Evolutionary conservation across 2,329 filamentous ascomycete genomes (phyloP), one percentile per base, ranked within the genome.

Genomic region (Fusarium sp.): DNA sequence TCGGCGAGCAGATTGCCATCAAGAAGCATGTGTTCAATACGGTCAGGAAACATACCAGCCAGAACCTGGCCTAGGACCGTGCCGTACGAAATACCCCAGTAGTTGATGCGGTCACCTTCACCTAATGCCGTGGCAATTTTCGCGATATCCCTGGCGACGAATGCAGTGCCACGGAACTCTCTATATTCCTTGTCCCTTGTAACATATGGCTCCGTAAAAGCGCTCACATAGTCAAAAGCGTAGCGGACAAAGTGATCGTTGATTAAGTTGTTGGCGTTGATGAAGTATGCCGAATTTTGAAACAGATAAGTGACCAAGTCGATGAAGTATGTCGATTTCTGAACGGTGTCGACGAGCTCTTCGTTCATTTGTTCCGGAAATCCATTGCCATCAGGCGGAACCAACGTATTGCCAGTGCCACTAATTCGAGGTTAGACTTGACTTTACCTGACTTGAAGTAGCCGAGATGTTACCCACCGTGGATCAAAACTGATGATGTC

Each of bases 71-170:
- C 75, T 4, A 79, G 26, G 15, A 75, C 35, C 6, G 70, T 75
- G 1, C 77, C 75, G n/a, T 78, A 77, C 1, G 75, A 77, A 6
- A 22, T 8, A 4, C 82, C 82, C 78, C 77, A 83, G 60, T 80
- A 84, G 47, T 80, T 73, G 13, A 83, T 59, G 55, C 78, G 35
- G 15, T 79, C 76, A 26, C 82, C 82, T 55, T 81, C 79, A 3
- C 66, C 79, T 2, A 84, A 76, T 17, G 79, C 82, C 22, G 84
- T 80, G 11, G 75, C 56, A 58, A 85, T 80, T 76, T 10, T 8
- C 3, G 24, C 26, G 22, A 85, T 78, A 60, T 85, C 83, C 28
- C 83, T 76, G 20, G 81, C 83, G 3, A 80, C 78, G 53, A 42
- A 53, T 55, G 35, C 20, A 30, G 24, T 55, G 24, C 35, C 51